phyloP scores from a whole-genome alignment of 176 grass and related monocot genomes.

The Chloris gayana region DNA sequence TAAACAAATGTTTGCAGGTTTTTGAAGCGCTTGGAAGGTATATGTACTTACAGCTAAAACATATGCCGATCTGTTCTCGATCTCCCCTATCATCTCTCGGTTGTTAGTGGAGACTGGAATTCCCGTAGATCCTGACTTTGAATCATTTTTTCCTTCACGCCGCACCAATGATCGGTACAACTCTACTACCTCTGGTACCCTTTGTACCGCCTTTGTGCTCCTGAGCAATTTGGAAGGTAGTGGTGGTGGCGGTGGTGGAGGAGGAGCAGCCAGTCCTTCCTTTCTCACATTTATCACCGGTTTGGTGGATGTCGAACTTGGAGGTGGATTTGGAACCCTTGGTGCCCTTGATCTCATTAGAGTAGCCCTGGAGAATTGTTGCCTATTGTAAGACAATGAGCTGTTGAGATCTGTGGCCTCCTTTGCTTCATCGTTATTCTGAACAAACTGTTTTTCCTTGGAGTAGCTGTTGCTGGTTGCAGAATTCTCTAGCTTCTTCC shows the following conservation, averaged over 20 bases:
- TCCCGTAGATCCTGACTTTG: conserved; percentile 56
- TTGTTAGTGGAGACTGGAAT: conserved; percentile 57
- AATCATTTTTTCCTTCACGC: conserved; percentile 81
- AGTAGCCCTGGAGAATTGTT: conserved; percentile 44
- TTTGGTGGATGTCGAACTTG: conserved; percentile 46
- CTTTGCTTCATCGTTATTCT: conserved; percentile 36
- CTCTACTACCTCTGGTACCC: conserved; percentile 88
- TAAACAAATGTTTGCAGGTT: not conserved
- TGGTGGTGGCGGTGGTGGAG: conserved; percentile 62
- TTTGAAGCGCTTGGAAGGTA: not conserved
- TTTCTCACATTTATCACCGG: conserved; percentile 31
- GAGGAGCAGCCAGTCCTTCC: conserved; percentile 57
- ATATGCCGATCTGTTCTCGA: conserved; percentile 93
- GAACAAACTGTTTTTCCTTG: conserved; percentile 68
- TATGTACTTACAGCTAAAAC: conserved; percentile 85
- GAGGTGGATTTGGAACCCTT: conserved; percentile 85
- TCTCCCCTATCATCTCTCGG: conserved; percentile 97
- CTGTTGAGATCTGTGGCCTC: conserved; percentile 47
- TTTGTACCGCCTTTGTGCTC: conserved; percentile 63
- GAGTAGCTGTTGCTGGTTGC: conserved; percentile 36
- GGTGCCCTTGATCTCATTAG: conserved; percentile 53
- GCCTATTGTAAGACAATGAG: conserved; percentile 42
- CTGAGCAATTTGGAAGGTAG: conserved; percentile 52
- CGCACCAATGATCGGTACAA: conserved; percentile 73
- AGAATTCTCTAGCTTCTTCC: conserved; percentile 71